Conservation (phyloP, 106 monocot species). For the Narthecium ossifragum region DNA sequence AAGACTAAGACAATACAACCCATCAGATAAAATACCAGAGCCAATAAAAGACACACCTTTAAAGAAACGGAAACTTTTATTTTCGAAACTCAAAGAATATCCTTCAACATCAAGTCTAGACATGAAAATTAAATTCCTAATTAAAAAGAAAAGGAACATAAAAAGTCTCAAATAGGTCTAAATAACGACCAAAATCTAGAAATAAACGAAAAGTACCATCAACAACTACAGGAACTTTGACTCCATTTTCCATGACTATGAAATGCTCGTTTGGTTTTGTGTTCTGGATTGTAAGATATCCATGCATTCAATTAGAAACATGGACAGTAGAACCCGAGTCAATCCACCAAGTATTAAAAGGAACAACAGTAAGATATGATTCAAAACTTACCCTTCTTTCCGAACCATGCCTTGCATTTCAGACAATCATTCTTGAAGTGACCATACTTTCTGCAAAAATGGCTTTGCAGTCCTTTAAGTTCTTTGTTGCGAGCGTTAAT, state of each 20-base stretch:
- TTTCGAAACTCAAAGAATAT: neutral
- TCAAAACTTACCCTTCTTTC: too few species aligned
- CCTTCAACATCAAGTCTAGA: conserved; percentile 2
- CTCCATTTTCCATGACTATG: conserved; percentile 11
- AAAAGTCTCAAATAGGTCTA: conserved; percentile 6
- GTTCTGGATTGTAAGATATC: conserved; percentile 1
- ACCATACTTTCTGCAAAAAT: too few species aligned
- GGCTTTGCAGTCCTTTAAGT: too few species aligned
- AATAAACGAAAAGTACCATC: neutral
- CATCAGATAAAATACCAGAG: neutral
- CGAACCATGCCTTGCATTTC: too few species aligned
- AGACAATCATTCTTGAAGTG: too few species aligned
- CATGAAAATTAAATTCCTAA: conserved; percentile 18
- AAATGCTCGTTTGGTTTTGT: conserved; percentile 7
- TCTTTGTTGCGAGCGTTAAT: too few species aligned
- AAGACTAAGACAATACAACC: neutral
- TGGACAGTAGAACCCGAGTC: conserved; percentile 20
- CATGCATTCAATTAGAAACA: conserved; percentile 19
- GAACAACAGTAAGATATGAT: too few species aligned
- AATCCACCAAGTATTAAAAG: conserved; percentile 23
- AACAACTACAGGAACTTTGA: conserved; percentile 8
- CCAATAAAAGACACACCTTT: conserved; percentile 5
- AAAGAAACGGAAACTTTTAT: neutral
- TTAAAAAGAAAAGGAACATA: conserved; percentile 15
- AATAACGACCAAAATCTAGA: conserved; percentile 1